Conservation (phyloP, 2,329 filamentous ascomycete genomes). For the Claviceps capensis region DNA sequence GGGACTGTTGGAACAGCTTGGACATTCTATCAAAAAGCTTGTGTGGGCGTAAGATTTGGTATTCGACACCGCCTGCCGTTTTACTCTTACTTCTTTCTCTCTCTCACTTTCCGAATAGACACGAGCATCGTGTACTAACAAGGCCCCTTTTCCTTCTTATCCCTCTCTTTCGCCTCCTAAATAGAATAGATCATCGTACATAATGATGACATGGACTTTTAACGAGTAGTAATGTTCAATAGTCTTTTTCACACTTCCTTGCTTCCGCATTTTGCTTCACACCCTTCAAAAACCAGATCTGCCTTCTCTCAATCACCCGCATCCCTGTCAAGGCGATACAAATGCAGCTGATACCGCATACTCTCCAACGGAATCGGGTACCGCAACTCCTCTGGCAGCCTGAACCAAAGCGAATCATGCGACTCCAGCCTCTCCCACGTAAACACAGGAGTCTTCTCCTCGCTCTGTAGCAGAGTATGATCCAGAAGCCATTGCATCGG, state of each 20-base stretch:
- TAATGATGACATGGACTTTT: neutral
- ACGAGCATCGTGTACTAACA: neutral
- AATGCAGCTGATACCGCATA: constrained; percentile 86
- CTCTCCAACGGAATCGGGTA: constrained; percentile 86
- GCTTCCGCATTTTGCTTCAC: neutral
- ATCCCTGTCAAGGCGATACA: constrained; percentile 41
- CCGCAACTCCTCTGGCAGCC: constrained; percentile 49
- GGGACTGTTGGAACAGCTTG: constrained; percentile 71
- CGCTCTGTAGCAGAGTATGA: constrained; percentile 51
- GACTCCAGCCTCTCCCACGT: constrained; percentile 63
- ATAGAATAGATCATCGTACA: too few relatives aligned
- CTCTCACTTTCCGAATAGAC: neutral
- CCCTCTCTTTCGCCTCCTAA: too few relatives aligned
- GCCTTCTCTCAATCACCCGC: neutral
- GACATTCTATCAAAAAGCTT: constrained; percentile 83
- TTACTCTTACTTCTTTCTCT: neutral
- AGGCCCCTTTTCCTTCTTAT: neutral
- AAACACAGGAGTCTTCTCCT: constrained; percentile 19
- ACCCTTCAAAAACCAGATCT: neutral
- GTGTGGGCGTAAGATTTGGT: constrained; percentile 54
- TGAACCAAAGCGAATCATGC: constrained; percentile 76
- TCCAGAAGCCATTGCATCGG: constrained; percentile 92
- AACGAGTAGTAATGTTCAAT: neutral
- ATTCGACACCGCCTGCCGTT: neutral
- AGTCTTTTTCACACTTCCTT: neutral